Base-by-base conservation (phyloP, 495 filamentous ascomycete genomes). In the Bacidia gigantensis region DNA sequence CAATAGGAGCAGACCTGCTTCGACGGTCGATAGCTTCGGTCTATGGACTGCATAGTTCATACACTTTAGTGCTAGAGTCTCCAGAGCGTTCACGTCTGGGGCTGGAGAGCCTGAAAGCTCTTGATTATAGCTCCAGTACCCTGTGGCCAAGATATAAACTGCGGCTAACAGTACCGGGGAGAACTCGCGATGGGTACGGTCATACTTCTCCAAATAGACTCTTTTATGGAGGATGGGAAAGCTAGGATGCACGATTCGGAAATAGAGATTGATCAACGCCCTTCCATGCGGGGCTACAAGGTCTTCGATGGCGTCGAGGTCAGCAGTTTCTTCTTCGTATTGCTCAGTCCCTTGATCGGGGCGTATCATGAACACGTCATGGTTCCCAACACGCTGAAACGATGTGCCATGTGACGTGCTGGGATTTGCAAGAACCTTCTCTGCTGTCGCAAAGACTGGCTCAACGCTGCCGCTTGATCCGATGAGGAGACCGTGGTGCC, bases 221-320 rank as follows among this genome's bases (percentile, higher is more conserved):
- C 73, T 74, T 68, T 86, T 86, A 57, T 89, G 81, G 41, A 92
- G 68, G 54, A 92, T 85, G n/a, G 86, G 87, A 58, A 88, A 89
- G 55, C 73, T 82, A 1, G 83, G 84, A 60, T 92, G 86, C 26
- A 92, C 78, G 48, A 86, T 75, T 52, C 75, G 74, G 63, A 92
- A 90, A 69, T 88, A 90, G 17, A 89, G 65, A 52, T 87, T 80
- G 50, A 92, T 79, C 58, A 92, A 63, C 21, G 74, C 73, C 49
- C 73, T 74, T 40, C 84, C 83, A 64, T 87, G 72, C 9, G 84
- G 85, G 9, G 77, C 70, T 18, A 89, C 80, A 53, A 84, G 68
- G 26, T 70, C 69, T 60, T 89, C 83, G 57, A 90, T 78, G 54
- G 76, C 78, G 53, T 84, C 79, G 50, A 78, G 67, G 55, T 85